Base-by-base conservation (phyloP, 192 early-diverging fungal species). In the Chytriomyces sp. region DNA sequence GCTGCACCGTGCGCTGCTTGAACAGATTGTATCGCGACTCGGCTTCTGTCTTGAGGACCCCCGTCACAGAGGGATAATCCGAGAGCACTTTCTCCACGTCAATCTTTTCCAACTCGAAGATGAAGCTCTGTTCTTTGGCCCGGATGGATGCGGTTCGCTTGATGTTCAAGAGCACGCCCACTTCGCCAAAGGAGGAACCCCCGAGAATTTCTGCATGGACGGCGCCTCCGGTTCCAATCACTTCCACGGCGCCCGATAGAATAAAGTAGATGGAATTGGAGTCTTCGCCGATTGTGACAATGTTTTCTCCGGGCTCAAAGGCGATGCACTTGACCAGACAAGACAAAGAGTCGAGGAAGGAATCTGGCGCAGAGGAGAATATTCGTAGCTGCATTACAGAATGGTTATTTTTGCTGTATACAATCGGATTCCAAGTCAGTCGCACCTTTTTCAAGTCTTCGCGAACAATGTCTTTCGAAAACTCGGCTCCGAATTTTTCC, bases 111-210 rank as follows among this genome's bases (percentile, higher is more conserved):
- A 86, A 34, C 55, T 82, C 81, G 44, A 85, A 66, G 26, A 80
- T 22, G 37, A 39, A 71, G 57, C 82, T 80, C 60, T 77, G 65
- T 41, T 80, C 77, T 68, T 84, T 81, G 19, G 81, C 77, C 39
- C 74, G 34, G 60, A 84, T 78, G 37, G 53, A 56, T 7, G 83
- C 80, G n/a, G 81, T 83, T 52, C 83, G 59, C 39, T 75, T 75
- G 10, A 84, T 72, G 36, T 83, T 77, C 58, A 81, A 57, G 22
- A 84, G 36, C 52, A 85, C 36, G 36, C 82, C 85, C 33, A 84
- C 74, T 61, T 86, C 85, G 3, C 85, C 85, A 69, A 86, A 86
- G 59, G 83, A 82, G 6, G 73, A 30, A 12, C 81, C 83, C 6
- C 59, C 64, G 7, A 39, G 39, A 26, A 84, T 69, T 72, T 84